Conservation (phyloP, 768 basidiomycete genomes). For the Suillus subaureus region DNA sequence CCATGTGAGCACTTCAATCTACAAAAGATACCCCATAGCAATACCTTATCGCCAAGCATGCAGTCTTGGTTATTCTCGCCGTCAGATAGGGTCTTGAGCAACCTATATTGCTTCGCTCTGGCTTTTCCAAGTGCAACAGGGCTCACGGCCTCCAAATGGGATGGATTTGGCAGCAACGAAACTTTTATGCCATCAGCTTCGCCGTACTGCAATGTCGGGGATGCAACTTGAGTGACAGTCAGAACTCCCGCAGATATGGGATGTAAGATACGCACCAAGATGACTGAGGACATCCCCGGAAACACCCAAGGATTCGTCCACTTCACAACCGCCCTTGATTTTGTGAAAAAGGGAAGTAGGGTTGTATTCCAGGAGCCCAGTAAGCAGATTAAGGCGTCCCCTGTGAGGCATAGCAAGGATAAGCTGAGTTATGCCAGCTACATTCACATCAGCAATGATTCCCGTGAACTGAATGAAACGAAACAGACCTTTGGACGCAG, state of each 20-base stretch:
- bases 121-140: conserved; percentile 89
- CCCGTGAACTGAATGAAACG: too few species aligned
- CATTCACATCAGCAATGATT: conserved; percentile 6
- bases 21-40: neutral
- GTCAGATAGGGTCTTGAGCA: conserved; percentile 64
- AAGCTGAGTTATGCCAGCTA: conserved; percentile 70
- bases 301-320: conserved; percentile 63
- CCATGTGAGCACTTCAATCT: conserved; percentile 11
- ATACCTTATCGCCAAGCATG: conserved; percentile 36
- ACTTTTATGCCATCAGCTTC: conserved; percentile 62
- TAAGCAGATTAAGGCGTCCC: conserved; percentile 84
- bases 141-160: conserved; percentile 87
- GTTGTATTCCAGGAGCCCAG: conserved; percentile 70
- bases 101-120: conserved; percentile 85
- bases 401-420: conserved; percentile 88
- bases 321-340: conserved; percentile 77
- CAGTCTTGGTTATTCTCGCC: conserved; percentile 22
- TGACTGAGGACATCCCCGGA: conserved; percentile 91
- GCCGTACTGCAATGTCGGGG: conserved; percentile 61
- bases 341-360: conserved; percentile 81
- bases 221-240: conserved; percentile 48
- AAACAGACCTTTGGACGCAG: conserved; percentile 57
- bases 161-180: conserved; percentile 79
- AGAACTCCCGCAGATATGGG: neutral
- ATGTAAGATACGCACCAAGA: conserved; percentile 49